Base-by-base conservation (phyloP, 2,329 filamentous ascomycete genomes). In the Teratosphaeriaceae sp. region DNA sequence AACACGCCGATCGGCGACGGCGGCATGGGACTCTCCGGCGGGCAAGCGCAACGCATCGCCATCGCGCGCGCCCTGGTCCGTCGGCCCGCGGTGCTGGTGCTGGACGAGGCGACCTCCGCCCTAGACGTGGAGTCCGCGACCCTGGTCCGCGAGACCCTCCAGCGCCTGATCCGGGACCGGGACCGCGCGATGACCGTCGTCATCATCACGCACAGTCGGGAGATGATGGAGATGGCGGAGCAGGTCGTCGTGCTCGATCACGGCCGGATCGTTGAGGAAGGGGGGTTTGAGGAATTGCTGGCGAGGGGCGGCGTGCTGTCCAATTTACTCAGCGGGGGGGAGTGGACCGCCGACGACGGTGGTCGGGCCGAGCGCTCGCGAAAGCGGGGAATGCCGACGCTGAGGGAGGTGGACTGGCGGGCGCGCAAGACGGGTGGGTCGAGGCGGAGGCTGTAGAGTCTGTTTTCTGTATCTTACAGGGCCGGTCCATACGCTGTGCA, bases 21-120 rank as follows among this genome's bases (percentile, higher is more conserved):
- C 3, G 86, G 87, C 0, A 74, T 83, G 15, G 68, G 74, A 0
- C 64, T 96, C 0, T 88, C 83, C 0, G 88, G 87, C 0, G 90
- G 90, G 0, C 89, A 96, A 61, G 78, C 82, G 0, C 89, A 96
- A 60, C 75, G 88, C 1, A 64, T 96, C 2, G 82, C 81, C 16
- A 88, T 96, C 47, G 88, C 89, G 0, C 73, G 89, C 1, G 88
- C 88, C 0, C 69, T 96, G 0, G 74, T 85, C 0, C 75, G 87
- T 0, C 69, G 73, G 12, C 88, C 88, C 0, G 73, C 75, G 30
- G 69, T 96, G 2, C 66, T 96, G 13, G 75, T 96, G 2, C 67
- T 96, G 2, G 90, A 97, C 55, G 89, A 96, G 65, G 86, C 88
- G 1, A 96, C 89, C 0, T 85, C 81, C 20, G 83, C 84, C 0